A percentile compares a stretch with the other conserved stretches of the same genome.
Conservation (phyloP, 371 early-diverging fungal genomes). For the Mucor piriformis region DNA sequence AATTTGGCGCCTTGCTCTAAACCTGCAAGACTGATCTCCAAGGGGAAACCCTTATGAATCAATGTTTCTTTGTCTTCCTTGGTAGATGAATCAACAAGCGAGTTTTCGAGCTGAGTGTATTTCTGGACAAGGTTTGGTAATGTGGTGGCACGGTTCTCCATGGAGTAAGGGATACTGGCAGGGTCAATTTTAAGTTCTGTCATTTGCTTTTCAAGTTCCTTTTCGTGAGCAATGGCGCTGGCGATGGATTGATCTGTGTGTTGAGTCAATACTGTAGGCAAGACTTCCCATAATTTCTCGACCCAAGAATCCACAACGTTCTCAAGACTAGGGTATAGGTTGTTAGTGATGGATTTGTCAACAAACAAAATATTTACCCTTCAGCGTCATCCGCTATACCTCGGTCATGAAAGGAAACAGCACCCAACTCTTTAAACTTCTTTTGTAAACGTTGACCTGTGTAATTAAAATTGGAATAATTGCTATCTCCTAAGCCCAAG, state of each 20-base stretch:
- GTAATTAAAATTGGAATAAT: slow-evolving; percentile 89
- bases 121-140: slow-evolving; percentile 28
- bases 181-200: slow-evolving; percentile 22
- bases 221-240: slow-evolving; percentile 18
- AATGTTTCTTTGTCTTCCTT: neutral
- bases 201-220: slow-evolving; percentile 26
- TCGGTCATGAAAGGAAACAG: slow-evolving; percentile 68
- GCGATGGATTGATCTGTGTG: slow-evolving; percentile 12
- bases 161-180: slow-evolving; percentile 24
- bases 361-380: slow-evolving; percentile 58
- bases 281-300: slow-evolving; percentile 76
- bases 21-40: slow-evolving; percentile 54
- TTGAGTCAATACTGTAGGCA: slow-evolving; percentile 53
- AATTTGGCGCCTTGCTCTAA: slow-evolving; percentile 57
- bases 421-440: slow-evolving; percentile 76
- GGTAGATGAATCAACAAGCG: slow-evolving; percentile 18
- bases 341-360: neutral
- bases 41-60: slow-evolving; percentile 31
- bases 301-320: slow-evolving; percentile 92
- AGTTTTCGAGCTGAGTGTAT: slow-evolving; percentile 31
- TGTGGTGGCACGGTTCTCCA: slow-evolving; percentile 23
- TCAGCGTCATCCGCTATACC: slow-evolving; percentile 91
- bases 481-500: slow-evolving; percentile 88
- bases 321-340: slow-evolving; percentile 63
- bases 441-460: slow-evolving; percentile 79